Evolutionary conservation across 129 eudicot species (phyloP).

Genomic region (Mikania micrantha): DNA sequence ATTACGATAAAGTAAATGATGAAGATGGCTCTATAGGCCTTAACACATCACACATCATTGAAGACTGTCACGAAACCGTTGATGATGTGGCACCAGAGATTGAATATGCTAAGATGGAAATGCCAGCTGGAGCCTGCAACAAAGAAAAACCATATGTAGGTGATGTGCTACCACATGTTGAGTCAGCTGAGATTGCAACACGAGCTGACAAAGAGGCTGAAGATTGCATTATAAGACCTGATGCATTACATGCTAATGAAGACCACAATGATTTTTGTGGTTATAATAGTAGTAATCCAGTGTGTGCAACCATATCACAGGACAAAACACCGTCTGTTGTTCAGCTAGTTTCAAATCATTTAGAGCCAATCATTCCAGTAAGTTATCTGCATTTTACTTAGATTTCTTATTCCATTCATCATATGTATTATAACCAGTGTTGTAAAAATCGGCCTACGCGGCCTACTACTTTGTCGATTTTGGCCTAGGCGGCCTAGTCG

Average conservation of each 20-base stretch:
- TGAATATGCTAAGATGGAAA: slow-evolving; percentile 3
- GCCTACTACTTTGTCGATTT: too few species aligned
- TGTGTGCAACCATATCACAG: too few species aligned
- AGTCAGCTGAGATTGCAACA: neutral
- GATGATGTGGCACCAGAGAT: neutral
- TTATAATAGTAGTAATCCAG: neutral
- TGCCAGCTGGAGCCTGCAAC: neutral
- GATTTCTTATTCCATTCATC: too few species aligned
- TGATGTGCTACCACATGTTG: neutral
- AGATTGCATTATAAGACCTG: neutral
- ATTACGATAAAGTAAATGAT: slow-evolving; percentile 11
- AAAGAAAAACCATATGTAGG: neutral
- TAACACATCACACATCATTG: slow-evolving; percentile 16
- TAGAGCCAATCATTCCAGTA: too few species aligned
- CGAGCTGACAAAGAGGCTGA: neutral
- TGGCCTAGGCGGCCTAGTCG: too few species aligned
- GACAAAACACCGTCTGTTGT: too few species aligned
- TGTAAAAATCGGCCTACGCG: too few species aligned
- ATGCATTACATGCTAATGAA: neutral
- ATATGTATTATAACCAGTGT: too few species aligned
- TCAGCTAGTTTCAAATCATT: too few species aligned
- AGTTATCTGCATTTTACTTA: too few species aligned
- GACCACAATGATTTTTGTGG: neutral
- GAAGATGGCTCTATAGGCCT: neutral
- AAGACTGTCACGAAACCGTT: neutral